Evolutionary conservation across 75 land plant species (phyloP).

Genomic region (Cunninghamia lanceolata): DNA sequence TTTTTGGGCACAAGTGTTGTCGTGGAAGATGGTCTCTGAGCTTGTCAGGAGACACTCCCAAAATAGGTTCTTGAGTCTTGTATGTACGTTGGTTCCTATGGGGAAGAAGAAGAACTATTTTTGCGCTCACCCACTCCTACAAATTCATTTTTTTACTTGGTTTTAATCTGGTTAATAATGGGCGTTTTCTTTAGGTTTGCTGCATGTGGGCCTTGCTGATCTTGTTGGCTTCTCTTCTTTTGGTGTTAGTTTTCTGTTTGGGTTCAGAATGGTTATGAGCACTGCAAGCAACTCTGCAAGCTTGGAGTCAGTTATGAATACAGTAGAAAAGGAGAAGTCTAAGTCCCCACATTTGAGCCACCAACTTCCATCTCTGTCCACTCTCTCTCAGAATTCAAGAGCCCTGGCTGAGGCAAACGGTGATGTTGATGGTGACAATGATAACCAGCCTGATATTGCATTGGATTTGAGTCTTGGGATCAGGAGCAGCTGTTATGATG

Average conservation of each 20-base stretch:
- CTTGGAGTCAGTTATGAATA: conserved; percentile 11
- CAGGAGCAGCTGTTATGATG: neutral
- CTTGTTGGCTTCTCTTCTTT: neutral
- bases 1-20: conserved; percentile 11
- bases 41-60: conserved; percentile 8
- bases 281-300: conserved; percentile 1
- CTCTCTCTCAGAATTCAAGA: neutral
- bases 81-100: conserved; percentile 7
- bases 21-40: conserved; percentile 11
- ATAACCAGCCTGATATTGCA: neutral
- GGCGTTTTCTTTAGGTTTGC: neutral
- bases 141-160: neutral
- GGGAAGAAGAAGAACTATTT: neutral
- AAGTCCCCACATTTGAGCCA: neutral
- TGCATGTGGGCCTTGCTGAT: conserved; percentile 9
- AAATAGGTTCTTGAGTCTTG: neutral
- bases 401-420: neutral
- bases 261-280: conserved; percentile 9
- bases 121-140: neutral
- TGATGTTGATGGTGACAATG: neutral
- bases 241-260: neutral
- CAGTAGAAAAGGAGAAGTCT: neutral
- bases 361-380: conserved; percentile 1
- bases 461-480: conserved; percentile 14
- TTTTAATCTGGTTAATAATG: conserved; percentile 2